A percentile compares a stretch with the other conserved stretches of the same genome.
Evolutionary conservation across 2,329 filamentous ascomycete genomes (phyloP).

Genomic region (Lasiodiplodia hormozganensis): DNA sequence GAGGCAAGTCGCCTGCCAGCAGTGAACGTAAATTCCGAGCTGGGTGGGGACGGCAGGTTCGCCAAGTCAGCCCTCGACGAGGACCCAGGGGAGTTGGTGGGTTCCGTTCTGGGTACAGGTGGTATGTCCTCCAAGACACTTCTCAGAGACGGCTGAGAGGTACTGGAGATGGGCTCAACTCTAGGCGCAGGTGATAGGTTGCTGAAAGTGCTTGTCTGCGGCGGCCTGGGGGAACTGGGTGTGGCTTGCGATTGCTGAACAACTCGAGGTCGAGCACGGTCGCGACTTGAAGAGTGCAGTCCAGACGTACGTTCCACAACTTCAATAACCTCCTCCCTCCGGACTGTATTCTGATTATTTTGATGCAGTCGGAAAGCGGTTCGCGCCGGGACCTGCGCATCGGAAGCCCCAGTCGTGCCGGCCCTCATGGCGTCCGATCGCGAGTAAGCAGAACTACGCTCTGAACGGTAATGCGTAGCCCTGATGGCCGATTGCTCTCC

Average conservation of each 20-base stretch:
- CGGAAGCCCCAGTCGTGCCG: not conserved
- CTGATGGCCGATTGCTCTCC: not conserved
- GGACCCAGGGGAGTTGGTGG: not conserved
- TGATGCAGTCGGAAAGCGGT: not conserved
- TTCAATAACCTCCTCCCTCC: constrained; percentile 4
- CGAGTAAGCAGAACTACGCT: not conserved
- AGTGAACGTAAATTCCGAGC: not conserved
- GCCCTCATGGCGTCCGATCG: not conserved
- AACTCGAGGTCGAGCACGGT: not conserved
- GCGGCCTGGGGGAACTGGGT: not conserved
- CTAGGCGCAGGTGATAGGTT: not conserved
- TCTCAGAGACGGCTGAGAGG: not conserved
- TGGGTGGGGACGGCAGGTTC: not conserved
- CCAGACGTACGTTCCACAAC: not conserved
- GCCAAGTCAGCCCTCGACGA: not conserved
- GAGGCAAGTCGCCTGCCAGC: not conserved
- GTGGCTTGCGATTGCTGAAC: not conserved
- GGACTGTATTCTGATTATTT: not conserved
- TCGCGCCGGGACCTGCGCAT: not conserved
- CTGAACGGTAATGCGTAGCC: not conserved
- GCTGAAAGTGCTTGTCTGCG: not conserved
- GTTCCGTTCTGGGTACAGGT: not conserved
- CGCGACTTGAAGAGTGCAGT: not conserved
- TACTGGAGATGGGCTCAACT: not conserved
- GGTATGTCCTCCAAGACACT: not conserved